These are phyloP conservation scores for Phialophora tarda DNA, from an alignment of 2,329 filamentous ascomycete genomes.

Conservation along the genomic window DNA sequence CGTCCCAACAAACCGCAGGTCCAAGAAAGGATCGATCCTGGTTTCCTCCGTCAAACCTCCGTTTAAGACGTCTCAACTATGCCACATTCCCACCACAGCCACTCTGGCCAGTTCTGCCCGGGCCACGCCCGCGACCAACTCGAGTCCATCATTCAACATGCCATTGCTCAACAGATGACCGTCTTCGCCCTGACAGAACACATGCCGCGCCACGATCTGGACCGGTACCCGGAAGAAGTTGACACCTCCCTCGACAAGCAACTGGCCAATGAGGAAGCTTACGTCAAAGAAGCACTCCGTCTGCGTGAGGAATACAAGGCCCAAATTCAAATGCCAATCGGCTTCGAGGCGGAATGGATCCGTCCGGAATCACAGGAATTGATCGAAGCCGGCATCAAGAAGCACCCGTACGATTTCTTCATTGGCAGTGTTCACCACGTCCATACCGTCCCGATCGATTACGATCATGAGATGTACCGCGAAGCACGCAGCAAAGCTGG, in stretches of 20 bases:
- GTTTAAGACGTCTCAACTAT: slow-evolving; percentile 56
- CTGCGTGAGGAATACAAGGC: slow-evolving; percentile 72
- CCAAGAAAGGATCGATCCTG: background rate
- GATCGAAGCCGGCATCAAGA: slow-evolving; percentile 63
- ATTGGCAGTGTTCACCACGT: slow-evolving; percentile 93
- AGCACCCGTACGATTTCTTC: slow-evolving; percentile 81
- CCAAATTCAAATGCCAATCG: slow-evolving; percentile 80
- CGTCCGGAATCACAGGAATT: slow-evolving; percentile 67
- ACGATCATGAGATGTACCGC: slow-evolving; percentile 70
- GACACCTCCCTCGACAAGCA: slow-evolving; percentile 38
- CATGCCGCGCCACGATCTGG: slow-evolving; percentile 79
- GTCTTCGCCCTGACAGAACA: slow-evolving; percentile 92
- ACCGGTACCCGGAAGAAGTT: slow-evolving; percentile 93
- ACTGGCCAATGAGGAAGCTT: slow-evolving; percentile 63
- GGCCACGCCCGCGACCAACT: slow-evolving; percentile 84
- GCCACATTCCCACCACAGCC: slow-evolving; percentile 97
- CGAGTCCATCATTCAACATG: slow-evolving; percentile 80
- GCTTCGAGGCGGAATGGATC: slow-evolving; percentile 94
- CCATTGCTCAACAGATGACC: slow-evolving; percentile 77
- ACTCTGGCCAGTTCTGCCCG: slow-evolving; percentile 96
- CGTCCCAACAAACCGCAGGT: background rate
- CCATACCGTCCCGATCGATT: slow-evolving; percentile 86
- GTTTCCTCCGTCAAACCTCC: background rate
- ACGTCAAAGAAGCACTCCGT: slow-evolving; percentile 74
- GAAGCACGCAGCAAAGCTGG: slow-evolving; percentile 63